A percentile compares a stretch with the other conserved stretches of the same genome.
Conservation (phyloP, 192 early-diverging fungal species). For the Phlyctochytrium planicorne region DNA sequence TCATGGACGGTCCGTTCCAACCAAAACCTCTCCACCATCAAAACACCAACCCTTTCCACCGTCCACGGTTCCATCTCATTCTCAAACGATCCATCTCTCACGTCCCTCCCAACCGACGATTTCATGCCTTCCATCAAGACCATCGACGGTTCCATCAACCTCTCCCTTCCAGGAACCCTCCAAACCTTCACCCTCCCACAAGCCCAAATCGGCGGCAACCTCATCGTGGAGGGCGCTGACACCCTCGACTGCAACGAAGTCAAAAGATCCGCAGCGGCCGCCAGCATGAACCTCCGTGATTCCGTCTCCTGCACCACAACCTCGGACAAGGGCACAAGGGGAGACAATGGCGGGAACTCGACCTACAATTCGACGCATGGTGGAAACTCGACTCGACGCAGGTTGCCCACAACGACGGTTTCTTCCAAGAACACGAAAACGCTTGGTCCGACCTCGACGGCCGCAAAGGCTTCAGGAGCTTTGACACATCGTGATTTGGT, state of each 20-base stretch:
- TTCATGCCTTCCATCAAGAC: background rate
- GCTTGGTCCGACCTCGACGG: too few relatives aligned
- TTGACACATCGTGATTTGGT: too few relatives aligned
- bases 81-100: background rate
- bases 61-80: background rate
- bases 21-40: background rate
- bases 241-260: too few relatives aligned
- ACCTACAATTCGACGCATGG: too few relatives aligned
- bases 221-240: too few relatives aligned
- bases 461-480: too few relatives aligned
- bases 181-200: background rate
- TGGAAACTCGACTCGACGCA: too few relatives aligned
- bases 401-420: too few relatives aligned
- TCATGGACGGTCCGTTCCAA: background rate
- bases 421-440: too few relatives aligned
- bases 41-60: background rate
- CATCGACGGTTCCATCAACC: background rate
- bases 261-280: too few relatives aligned
- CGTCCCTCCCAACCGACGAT: background rate
- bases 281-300: constrained; percentile 4
- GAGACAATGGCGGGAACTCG: constrained; percentile 5
- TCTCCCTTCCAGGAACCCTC: background rate
- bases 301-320: constrained; percentile 10
- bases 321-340: constrained; percentile 13
- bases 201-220: too few relatives aligned